These are phyloP conservation scores for Trichoderma sp. DNA, from an alignment of 2,329 filamentous ascomycete species.

Conservation along the genomic window DNA sequence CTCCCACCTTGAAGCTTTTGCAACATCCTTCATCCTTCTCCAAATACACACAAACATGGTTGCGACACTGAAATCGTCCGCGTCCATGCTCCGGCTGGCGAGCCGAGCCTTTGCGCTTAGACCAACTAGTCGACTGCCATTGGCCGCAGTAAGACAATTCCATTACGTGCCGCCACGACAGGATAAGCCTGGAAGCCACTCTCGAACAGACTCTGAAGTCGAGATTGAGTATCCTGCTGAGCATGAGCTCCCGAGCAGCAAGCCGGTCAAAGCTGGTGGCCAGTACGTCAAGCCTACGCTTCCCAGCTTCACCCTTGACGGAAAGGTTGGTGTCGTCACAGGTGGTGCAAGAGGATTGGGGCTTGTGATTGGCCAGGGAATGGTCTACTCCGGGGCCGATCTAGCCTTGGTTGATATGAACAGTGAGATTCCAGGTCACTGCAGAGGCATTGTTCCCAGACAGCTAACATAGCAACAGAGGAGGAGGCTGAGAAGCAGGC, in stretches of 20 bases:
- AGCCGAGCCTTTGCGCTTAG: neutral
- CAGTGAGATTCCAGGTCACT: slow-evolving; percentile 46
- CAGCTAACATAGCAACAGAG: slow-evolving; percentile 48
- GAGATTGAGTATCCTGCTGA: slow-evolving; percentile 76
- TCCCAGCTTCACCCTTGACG: slow-evolving; percentile 81
- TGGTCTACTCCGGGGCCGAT: slow-evolving; percentile 84
- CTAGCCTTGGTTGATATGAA: slow-evolving; percentile 93
- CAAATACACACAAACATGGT: neutral
- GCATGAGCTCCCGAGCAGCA: slow-evolving; percentile 66
- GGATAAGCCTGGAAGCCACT: slow-evolving; percentile 60
- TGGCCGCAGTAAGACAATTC: slow-evolving; percentile 30
- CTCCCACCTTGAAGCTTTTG: neutral
- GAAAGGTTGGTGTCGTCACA: slow-evolving; percentile 79
- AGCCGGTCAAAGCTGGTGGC: slow-evolving; percentile 70
- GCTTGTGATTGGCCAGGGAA: slow-evolving; percentile 87
- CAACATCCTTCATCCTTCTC: neutral
- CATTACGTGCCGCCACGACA: slow-evolving; percentile 35
- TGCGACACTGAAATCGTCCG: neutral
- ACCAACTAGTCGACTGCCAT: slow-evolving; percentile 12
- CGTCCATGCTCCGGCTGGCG: neutral
- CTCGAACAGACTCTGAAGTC: slow-evolving; percentile 76
- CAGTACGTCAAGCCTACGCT: slow-evolving; percentile 83
- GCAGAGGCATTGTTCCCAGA: neutral
- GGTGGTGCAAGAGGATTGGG: slow-evolving; percentile 87
- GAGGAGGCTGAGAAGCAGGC: slow-evolving; percentile 81